These are phyloP conservation scores for Coemansia sp. DNA, from an alignment of 192 early-diverging fungal genomes.

Conservation along the genomic window DNA sequence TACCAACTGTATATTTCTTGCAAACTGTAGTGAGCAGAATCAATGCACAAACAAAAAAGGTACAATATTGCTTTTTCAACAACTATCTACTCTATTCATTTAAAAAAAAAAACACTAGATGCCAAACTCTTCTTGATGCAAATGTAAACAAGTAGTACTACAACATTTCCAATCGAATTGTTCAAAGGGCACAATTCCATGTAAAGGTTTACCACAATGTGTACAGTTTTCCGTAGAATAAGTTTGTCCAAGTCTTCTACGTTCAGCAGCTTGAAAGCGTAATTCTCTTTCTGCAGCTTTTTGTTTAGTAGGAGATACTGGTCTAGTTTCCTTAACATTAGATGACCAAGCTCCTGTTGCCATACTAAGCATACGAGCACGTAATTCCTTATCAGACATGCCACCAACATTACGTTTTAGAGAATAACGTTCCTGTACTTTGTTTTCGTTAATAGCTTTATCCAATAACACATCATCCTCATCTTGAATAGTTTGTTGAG, in stretches of 20 bases:
- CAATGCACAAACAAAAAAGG: conserved; percentile 11
- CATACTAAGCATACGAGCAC: conserved; percentile 25
- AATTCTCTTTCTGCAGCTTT: conserved; percentile 35
- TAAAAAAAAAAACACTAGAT: conserved; percentile 1
- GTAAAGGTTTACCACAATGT: conserved; percentile 63
- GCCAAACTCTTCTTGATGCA: conserved; percentile 18
- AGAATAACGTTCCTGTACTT: background rate
- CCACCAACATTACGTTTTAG: background rate
- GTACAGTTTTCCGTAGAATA: conserved; percentile 16
- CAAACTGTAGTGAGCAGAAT: conserved; percentile 23
- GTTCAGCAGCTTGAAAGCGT: conserved; percentile 31
- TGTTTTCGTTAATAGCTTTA: conserved; percentile 3
- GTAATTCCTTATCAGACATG: conserved; percentile 19
- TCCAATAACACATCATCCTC: conserved; percentile 21
- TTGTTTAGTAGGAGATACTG: conserved; percentile 18
- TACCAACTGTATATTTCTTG: conserved; percentile 11
- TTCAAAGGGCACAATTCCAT: conserved; percentile 66
- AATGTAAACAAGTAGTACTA: conserved; percentile 53
- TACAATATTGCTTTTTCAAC: conserved; percentile 11
- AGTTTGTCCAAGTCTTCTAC: conserved; percentile 13
- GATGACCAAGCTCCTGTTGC: conserved; percentile 2
- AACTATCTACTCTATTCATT: background rate
- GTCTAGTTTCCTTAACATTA: background rate
- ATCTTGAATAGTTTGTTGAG: background rate
- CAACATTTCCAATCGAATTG: conserved; percentile 69